Evolutionary conservation across 768 basidiomycete species (phyloP), one percentile per base, ranked within the genome.

Genomic region (Russula sp.): DNA sequence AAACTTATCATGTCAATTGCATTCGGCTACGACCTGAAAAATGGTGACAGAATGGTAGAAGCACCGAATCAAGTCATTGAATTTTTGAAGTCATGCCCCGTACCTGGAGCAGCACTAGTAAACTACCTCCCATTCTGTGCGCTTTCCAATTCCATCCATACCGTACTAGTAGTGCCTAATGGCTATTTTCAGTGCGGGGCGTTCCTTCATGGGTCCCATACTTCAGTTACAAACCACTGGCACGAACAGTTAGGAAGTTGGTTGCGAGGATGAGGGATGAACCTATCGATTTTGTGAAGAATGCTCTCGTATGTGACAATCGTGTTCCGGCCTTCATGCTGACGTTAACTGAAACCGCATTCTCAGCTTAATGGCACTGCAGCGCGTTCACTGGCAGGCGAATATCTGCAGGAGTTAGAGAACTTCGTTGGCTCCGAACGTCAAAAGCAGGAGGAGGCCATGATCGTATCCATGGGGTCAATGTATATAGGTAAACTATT

Each of bases 41-140:
- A 44, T 7, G 13, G 32, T 26, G 64, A 66, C 8, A 11, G 52
- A 3, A 57, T 57, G 2, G 8, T 57, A 8, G 28, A 3, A 22
- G 16, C 56, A 1, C 42, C 61, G 1, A 16, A 22, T 1, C 11
- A 54, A 13, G 11, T 18, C 9, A 0, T 1, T 2, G 13, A 49
- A 4, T 1, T 62, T 0, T 0, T 38, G n/a, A 6, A 20, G 1
- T 22, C 2, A 0, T 13, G 48, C 7, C 2, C 30, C 13, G 3
- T 67, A 9, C 66, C 66, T 24, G 65, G 65, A 7, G 62, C 57
- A 14, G 18, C 26, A 5, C 11, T 66, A 5, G 49, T 57, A 2
- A 66, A 66, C 20, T 20, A 44, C 16, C 22, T 67, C 40, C 65
- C 65, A 46, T 54, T 67, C 18, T 40, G 65, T 67, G 20, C 11